Conservation (phyloP, 2,329 filamentous ascomycete genomes). For the Bipolaris cookei region DNA sequence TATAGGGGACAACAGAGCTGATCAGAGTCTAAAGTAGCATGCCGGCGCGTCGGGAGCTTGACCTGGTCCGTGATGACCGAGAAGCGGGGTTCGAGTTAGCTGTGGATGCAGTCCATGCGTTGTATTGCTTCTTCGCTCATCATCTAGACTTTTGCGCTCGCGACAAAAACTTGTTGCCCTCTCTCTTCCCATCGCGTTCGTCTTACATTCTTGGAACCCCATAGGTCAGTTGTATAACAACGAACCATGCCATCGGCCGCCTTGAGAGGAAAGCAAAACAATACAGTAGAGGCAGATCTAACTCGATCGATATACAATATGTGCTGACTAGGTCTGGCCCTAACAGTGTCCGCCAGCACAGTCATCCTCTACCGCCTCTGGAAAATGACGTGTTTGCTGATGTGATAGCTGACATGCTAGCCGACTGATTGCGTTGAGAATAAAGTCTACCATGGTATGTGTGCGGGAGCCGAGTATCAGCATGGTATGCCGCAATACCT, state of each 20-base stretch:
- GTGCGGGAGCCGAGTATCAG: background rate
- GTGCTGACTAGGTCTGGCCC: background rate
- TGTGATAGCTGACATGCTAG: background rate
- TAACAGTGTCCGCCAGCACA: background rate
- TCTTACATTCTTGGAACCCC: background rate
- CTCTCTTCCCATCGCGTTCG: background rate
- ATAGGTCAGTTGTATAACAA: background rate
- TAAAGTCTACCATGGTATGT: conserved; percentile 1
- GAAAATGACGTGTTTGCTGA: background rate
- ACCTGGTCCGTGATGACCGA: background rate
- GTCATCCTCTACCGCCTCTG: background rate
- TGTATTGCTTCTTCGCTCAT: conserved; percentile 4
- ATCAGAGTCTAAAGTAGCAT: background rate
- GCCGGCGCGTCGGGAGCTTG: background rate
- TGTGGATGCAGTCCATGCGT: conserved; percentile 5
- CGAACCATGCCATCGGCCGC: background rate
- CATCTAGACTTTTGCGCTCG: background rate
- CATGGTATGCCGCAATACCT: background rate
- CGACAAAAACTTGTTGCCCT: background rate
- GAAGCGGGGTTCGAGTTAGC: conserved; percentile 6
- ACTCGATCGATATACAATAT: background rate
- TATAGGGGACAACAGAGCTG: background rate
- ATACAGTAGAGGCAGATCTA: background rate
- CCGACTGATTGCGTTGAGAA: background rate
- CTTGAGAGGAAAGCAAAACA: background rate